Evolutionary conservation across 1,139 yeast species (phyloP), one percentile per base, ranked within the genome.

Genomic region (Geotrichum bryndzae): DNA sequence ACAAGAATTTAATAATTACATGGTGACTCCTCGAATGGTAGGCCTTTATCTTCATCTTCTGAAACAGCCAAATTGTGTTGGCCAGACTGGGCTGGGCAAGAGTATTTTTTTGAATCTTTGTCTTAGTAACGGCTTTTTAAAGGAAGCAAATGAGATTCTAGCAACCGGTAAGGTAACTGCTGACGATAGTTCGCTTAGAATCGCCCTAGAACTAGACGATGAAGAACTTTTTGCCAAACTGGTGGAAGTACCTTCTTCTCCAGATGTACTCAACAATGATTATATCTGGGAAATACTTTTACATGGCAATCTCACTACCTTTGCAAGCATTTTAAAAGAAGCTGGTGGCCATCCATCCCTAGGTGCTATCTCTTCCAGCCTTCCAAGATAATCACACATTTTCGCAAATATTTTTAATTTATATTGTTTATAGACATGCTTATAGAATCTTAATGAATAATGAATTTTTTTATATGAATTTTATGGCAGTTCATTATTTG

Each of bases 331-430:
- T 13, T n/a, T 60, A 11, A 22, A 50, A 13, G 52, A 58, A 27
- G 63, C 63, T 11, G 64, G 64, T 15, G 64, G 63, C 6, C 22
- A 46, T 18, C 64, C 64, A 8, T 62, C 64, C 18, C 51, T 62
- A 2, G 54, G 51, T 7, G 61, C 62, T 10, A 38, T 62, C 18
- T 59, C 64, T 27, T 52, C 51, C 5, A 46, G 54, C 35, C 57
- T 58, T 48, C 29, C 31, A 33, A n/a, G 38, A 50, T 46, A 31
- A 46, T 15, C 15, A 50, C 3, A 4, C 5, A 35, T n/a, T 41
- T n/a, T 41, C 2, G 2, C 18, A 41, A 15, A 15, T 18, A 3
- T 5, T 2, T 18, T 41, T 41, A n/a, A n/a, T 41, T n/a, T n/a
- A n/a, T n/a, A 3, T 41, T 41, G 48, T 41, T 41, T 41, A 15